phyloP scores from a whole-genome alignment of 306 rosid genomes.

The Inga leiocalycina region DNA sequence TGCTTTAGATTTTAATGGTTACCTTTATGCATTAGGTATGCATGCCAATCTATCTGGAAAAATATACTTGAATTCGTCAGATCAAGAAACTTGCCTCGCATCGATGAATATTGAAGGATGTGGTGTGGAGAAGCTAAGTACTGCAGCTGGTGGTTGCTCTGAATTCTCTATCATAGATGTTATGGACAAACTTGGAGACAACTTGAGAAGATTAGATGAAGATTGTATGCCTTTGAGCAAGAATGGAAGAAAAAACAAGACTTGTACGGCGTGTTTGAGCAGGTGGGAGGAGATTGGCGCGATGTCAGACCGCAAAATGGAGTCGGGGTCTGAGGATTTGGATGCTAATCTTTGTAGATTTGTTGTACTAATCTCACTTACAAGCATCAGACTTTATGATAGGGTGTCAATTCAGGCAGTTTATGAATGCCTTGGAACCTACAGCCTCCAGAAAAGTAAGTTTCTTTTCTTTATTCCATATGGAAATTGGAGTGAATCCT shows the following conservation, averaged over 20 bases:
- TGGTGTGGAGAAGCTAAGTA: conserved; percentile 54
- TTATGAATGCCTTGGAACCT: conserved; percentile 52
- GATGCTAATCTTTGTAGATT: conserved; percentile 54
- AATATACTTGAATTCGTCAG: conserved; percentile 50
- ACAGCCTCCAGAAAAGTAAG: background rate
- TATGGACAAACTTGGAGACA: conserved; percentile 35
- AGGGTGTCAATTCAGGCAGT: conserved; percentile 39
- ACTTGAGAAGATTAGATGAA: conserved; percentile 43
- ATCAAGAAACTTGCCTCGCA: conserved; percentile 45
- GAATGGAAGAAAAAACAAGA: conserved; percentile 26
- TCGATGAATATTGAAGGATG: conserved; percentile 37
- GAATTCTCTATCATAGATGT: conserved; percentile 52
- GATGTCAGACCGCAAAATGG: conserved; percentile 16
- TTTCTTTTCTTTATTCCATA: background rate
- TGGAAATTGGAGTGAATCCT: background rate
- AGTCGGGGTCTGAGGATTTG: conserved; percentile 6
- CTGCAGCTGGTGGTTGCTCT: conserved; percentile 62
- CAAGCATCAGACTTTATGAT: conserved; percentile 43
- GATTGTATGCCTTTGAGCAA: conserved; percentile 43
- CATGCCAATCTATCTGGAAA: conserved; percentile 52
- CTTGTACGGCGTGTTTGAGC: conserved; percentile 48
- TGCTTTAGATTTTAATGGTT: conserved; percentile 45
- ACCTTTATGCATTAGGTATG: conserved; percentile 55
- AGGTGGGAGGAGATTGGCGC: conserved; percentile 51
- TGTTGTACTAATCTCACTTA: conserved; percentile 51